These are phyloP conservation scores for Plasmodium knowlesi DNA, from an alignment of 169 alveolate species.

Conservation along the genomic window DNA sequence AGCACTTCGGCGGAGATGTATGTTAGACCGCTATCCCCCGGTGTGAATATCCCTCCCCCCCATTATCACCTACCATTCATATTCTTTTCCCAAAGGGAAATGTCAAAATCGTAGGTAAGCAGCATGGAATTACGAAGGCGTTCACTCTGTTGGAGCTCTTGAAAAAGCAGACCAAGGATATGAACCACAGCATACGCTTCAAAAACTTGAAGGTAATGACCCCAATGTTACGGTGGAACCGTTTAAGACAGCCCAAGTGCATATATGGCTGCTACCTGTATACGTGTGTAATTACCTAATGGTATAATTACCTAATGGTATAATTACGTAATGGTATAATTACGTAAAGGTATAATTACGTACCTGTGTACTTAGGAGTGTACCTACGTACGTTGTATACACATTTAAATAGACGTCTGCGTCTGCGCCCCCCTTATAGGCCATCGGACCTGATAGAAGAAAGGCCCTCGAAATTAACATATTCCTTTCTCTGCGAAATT, in stretches of 20 bases:
- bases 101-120: conserved; percentile 37
- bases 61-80: neutral
- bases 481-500: neutral
- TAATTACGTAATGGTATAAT: too few species aligned
- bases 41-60: neutral
- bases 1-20: neutral
- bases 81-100: conserved; percentile 14
- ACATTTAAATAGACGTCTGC: neutral
- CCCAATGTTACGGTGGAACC: neutral
- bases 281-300: neutral
- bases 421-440: neutral
- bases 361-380: too few species aligned
- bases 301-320: too few species aligned
- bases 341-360: too few species aligned
- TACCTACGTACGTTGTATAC: neutral
- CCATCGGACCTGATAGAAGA: conserved; percentile 4
- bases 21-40: neutral
- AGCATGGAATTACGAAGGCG: conserved; percentile 55
- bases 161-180: neutral
- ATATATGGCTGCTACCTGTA: neutral
- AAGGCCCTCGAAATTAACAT: neutral
- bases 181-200: conserved; percentile 27
- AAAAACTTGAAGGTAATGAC: conserved; percentile 28
- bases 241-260: neutral
- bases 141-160: conserved; percentile 34